A percentile compares a stretch with the other conserved stretches of the same genome.
Evolutionary conservation across 305 asterid species (phyloP).

Genomic region (Ajuga reptans): DNA sequence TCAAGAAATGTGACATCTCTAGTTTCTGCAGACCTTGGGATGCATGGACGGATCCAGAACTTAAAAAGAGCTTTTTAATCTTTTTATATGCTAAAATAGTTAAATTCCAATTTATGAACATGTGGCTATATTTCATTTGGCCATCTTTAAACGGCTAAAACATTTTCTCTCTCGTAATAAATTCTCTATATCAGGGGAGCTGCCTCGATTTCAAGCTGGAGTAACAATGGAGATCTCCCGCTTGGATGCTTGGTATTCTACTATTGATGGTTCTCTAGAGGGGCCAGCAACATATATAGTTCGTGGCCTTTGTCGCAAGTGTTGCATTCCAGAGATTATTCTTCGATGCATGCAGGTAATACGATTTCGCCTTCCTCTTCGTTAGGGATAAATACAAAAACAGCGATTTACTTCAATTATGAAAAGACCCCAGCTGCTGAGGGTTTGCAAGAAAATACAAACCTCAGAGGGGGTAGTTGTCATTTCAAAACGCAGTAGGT

Average conservation of each 20-base stretch:
- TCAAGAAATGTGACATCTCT: too few relatives aligned
- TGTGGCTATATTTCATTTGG: too few relatives aligned
- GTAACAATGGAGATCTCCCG: constrained; percentile 85
- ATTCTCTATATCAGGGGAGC: constrained; percentile 56
- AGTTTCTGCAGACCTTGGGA: too few relatives aligned
- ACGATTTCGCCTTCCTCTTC: neutral
- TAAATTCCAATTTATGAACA: too few relatives aligned
- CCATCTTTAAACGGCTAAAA: neutral
- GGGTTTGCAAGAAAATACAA: too few relatives aligned
- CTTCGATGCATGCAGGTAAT: constrained; percentile 96
- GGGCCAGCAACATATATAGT: constrained; percentile 78
- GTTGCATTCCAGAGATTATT: constrained; percentile 89
- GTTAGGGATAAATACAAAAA: neutral
- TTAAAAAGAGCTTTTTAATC: too few relatives aligned
- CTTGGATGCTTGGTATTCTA: constrained; percentile 93
- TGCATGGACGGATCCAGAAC: too few relatives aligned
- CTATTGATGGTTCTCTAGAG: constrained; percentile 59
- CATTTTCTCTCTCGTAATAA: neutral
- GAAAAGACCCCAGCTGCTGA: neutral
- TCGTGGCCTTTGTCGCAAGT: constrained; percentile 92
- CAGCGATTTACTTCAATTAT: neutral
- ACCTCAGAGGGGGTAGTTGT: too few relatives aligned
- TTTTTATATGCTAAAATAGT: too few relatives aligned
- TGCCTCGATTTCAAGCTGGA: constrained; percentile 78
- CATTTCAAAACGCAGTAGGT: too few relatives aligned